Conservation (phyloP, 306 rosid genomes). For the Hylodesmum podocarpum region DNA sequence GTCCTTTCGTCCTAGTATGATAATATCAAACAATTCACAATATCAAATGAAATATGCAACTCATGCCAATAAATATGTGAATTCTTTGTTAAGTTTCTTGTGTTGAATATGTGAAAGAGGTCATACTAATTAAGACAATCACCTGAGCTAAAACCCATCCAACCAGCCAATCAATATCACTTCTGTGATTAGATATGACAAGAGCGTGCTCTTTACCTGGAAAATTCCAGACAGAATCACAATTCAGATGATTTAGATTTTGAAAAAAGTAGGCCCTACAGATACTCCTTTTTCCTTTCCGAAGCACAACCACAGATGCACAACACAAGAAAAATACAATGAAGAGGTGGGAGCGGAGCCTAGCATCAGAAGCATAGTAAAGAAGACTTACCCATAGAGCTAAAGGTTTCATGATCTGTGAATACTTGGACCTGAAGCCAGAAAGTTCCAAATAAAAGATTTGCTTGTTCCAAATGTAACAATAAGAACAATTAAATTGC, state of each 20-base stretch:
- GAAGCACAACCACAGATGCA: neutral
- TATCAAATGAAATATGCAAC: neutral
- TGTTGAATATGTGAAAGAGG: constrained; percentile 17
- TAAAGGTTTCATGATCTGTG: constrained; percentile 69
- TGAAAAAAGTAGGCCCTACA: neutral
- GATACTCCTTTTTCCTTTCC: neutral
- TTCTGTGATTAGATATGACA: constrained; percentile 76
- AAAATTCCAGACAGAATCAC: constrained; percentile 30
- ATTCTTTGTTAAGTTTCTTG: neutral
- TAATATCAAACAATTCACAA: neutral
- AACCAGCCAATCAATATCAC: constrained; percentile 97
- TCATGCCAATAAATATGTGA: neutral
- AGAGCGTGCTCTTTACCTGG: constrained; percentile 95
- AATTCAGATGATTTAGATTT: constrained; percentile 11
- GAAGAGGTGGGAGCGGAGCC: neutral
- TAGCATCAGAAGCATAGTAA: constrained; percentile 3
- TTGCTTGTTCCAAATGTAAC: constrained; percentile 27
- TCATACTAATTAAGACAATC: constrained; percentile 31
- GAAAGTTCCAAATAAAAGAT: constrained; percentile 33
- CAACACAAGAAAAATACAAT: constrained; percentile 1
- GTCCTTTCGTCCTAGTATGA: neutral
- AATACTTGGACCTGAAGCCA: constrained; percentile 68
- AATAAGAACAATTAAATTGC: constrained; percentile 19
- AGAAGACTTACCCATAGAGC: constrained; percentile 71
- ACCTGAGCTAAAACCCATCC: constrained; percentile 96